phyloP scores from a whole-genome alignment of 257 asterid genomes.

The Cordia subcordata region DNA sequence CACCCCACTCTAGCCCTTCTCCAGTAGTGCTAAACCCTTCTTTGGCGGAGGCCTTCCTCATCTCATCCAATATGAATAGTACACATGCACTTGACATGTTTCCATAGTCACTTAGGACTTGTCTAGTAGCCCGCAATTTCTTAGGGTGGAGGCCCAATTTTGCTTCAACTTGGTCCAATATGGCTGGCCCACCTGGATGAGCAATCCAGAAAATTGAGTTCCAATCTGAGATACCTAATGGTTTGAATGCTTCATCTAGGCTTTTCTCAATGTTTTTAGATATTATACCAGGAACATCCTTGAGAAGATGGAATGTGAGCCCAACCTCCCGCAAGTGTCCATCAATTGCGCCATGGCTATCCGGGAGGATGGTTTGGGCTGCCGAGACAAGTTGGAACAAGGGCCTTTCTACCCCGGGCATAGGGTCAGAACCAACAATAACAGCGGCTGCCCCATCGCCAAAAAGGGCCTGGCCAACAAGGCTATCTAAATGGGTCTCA shows the following conservation, averaged over 20 bases:
- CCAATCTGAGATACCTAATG: slow-evolving; percentile 59
- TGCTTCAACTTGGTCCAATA: slow-evolving; percentile 54
- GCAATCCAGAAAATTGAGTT: slow-evolving; percentile 63
- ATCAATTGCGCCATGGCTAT: slow-evolving; percentile 47
- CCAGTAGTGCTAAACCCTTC: slow-evolving; percentile 57
- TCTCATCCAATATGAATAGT: slow-evolving; percentile 56
- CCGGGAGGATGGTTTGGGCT: slow-evolving; percentile 54
- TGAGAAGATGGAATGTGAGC: slow-evolving; percentile 42
- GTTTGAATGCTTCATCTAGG: slow-evolving; percentile 46
- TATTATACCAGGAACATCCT: slow-evolving; percentile 48
- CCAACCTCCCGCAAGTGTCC: slow-evolving; percentile 65
- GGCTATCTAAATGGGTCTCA: slow-evolving; percentile 46
- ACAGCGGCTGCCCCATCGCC: slow-evolving; percentile 65
- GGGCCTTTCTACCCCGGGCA: slow-evolving; percentile 40
- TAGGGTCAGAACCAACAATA: slow-evolving; percentile 45
- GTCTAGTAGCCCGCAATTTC: slow-evolving; percentile 41
- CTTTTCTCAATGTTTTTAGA: slow-evolving; percentile 44
- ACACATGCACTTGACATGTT: slow-evolving; percentile 70
- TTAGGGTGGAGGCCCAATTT: slow-evolving; percentile 44
- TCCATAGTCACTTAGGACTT: slow-evolving; percentile 60
- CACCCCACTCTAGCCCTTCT: slow-evolving; percentile 74
- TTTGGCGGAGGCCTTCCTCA: slow-evolving; percentile 55
- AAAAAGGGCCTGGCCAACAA: slow-evolving; percentile 56
- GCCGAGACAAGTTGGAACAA: slow-evolving; percentile 52
- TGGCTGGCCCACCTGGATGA: slow-evolving; percentile 77